Conservation (phyloP, 2,329 filamentous ascomycete genomes). For the Claviceps citrina region DNA sequence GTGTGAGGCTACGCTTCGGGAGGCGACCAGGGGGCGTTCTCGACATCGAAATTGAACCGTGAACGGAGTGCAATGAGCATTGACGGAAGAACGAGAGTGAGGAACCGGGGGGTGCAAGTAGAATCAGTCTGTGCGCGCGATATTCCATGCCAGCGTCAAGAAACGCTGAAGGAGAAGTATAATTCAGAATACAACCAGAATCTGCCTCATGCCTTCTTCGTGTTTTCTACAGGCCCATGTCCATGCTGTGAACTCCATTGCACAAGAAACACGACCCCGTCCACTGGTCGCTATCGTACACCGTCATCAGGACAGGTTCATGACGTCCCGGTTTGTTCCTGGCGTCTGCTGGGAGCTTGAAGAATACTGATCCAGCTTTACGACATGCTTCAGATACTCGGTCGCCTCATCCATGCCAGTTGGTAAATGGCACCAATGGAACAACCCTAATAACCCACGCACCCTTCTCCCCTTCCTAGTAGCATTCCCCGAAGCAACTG, state of each 20-base stretch:
- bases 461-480: too few species aligned
- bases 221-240: too few species aligned
- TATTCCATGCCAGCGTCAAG: too few species aligned
- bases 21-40: background rate
- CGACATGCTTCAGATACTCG: constrained; percentile 15
- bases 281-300: background rate
- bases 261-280: background rate
- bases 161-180: too few species aligned
- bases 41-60: background rate
- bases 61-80: too few species aligned
- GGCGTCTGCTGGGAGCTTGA: background rate
- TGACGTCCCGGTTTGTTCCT: background rate
- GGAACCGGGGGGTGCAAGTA: too few species aligned
- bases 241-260: too few species aligned
- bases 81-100: too few species aligned
- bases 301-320: constrained; percentile 2
- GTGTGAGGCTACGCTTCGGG: background rate
- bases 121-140: too few species aligned
- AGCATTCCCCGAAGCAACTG: constrained; percentile 20
- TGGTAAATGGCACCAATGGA: constrained; percentile 31
- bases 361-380: background rate
- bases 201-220: too few species aligned
- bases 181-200: too few species aligned
- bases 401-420: constrained; percentile 27
- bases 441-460: too few species aligned